Percentiles rank a stretch among this genome's conserved stretches.
Conservation (phyloP, 805 yeast species). For the Metschnikowia similis region DNA sequence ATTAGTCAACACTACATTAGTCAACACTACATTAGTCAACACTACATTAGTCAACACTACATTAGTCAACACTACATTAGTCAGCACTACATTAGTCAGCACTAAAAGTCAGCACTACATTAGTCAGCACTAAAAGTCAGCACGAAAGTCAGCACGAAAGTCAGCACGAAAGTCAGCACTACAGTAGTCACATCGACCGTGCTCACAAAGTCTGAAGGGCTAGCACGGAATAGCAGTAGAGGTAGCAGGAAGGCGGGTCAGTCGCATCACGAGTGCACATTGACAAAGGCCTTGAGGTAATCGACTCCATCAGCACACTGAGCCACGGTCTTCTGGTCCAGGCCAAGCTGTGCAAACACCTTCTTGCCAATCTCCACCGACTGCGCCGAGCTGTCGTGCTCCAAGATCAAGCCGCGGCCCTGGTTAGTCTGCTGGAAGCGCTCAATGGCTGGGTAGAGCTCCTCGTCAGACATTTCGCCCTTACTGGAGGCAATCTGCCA, state of each 20-base stretch:
- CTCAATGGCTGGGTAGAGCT: constrained; percentile 53
- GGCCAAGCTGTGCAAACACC: constrained; percentile 43
- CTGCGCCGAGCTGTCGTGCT: constrained; percentile 69
- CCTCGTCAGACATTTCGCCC: constrained; percentile 46
- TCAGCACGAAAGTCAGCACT: no score
- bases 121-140: no score
- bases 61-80: no score
- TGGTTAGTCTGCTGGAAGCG: constrained; percentile 41
- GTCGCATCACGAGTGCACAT: neutral
- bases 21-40: no score
- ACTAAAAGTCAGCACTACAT: no score
- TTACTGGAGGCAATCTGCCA: constrained; percentile 56
- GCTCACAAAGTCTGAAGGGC: neutral
- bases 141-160: no score
- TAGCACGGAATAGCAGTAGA: neutral
- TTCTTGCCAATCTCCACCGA: constrained; percentile 70
- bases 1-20: no score
- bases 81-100: no score
- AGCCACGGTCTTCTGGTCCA: constrained; percentile 68
- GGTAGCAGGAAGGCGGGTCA: neutral
- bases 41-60: no score
- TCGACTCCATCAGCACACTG: constrained; percentile 68
- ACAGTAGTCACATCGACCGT: neutral
- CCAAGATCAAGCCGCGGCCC: constrained; percentile 66
- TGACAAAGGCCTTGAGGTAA: constrained; percentile 44